Evolutionary conservation across 176 grass and related monocot genomes (phyloP).

Genomic region (Carex pumila): DNA sequence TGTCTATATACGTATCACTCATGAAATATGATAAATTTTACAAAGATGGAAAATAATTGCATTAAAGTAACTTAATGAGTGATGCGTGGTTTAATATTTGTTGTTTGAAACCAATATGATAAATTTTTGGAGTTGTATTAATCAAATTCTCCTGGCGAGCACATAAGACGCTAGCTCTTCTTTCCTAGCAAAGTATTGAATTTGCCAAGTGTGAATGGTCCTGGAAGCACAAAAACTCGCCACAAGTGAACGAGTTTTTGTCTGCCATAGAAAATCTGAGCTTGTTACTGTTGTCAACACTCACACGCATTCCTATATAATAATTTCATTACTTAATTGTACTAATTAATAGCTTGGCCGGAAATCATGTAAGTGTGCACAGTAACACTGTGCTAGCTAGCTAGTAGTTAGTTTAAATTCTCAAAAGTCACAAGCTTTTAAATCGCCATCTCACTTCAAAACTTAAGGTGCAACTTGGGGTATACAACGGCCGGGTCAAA

Average conservation of each 20-base stretch:
- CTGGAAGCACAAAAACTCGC: neutral
- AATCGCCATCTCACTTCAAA: too few species aligned
- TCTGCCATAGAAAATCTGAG: neutral
- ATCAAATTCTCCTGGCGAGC: too few species aligned
- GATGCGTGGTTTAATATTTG: too few species aligned
- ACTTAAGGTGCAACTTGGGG: too few species aligned
- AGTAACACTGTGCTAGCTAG: neutral
- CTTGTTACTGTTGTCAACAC: neutral
- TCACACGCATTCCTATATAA: neutral
- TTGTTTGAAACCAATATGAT: too few species aligned
- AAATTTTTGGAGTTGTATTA: too few species aligned
- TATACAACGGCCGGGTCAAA: too few species aligned
- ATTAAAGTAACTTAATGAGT: too few species aligned
- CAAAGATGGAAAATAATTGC: too few species aligned
- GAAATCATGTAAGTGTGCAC: neutral
- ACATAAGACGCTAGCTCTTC: neutral
- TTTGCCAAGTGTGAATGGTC: neutral
- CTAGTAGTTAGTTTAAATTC: neutral
- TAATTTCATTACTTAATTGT: neutral
- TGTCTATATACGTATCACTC: too few species aligned
- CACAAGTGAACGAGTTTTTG: neutral
- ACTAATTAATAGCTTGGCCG: neutral
- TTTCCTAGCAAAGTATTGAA: neutral
- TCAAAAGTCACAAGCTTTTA: neutral
- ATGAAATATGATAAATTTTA: too few species aligned